Base-by-base conservation (phyloP, 345 rosid species). In the Jatropha curcas region DNA sequence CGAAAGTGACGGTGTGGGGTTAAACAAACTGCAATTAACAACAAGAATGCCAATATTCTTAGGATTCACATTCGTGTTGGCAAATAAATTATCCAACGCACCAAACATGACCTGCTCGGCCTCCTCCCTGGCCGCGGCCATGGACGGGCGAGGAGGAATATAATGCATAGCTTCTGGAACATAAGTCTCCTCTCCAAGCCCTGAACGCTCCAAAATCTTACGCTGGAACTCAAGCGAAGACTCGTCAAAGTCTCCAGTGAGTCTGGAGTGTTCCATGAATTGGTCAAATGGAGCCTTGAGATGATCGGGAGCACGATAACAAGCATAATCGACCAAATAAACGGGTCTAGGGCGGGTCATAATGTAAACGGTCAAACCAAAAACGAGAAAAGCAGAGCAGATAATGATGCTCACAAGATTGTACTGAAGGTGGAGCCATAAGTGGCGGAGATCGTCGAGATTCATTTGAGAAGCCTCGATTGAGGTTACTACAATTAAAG, bases 71-170 rank as follows among this genome's bases (percentile, higher is more conserved):
- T 65, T 59, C 3, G 80, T 55, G 22, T 20, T 71, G n/a, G 51
- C 55, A 37, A 71, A 65, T 4, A 71, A 51, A 59, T 64, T 65
- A 51, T 76, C 75, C 60, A 76, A 59, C 30, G 71, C 68, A 51
- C 76, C 80, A n/a, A 27, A 76, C 80, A 76, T 76, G 22, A 76
- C 67, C 60, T 57, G 75, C 71, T 76, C 76, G 1, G 76, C 76
- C 53, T 76, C 76, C 33, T 56, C 62, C 46, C 80, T 33, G 16
- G 75, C 75, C 3, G 80, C 76, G 0, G 67, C 75, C 71, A 71
- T 76, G 20, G 67, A 55, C 11, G 75, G 60, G 33, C 19, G 35
- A 2, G 80, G 80, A n/a, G 80, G 80, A 46, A 71, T 13, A 37
- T 5, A 35, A 65, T 71, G 75, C 80, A 76, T 65, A 8, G 80